Evolutionary conservation across 2,329 filamentous ascomycete species (phyloP).

Genomic region (Ascochyta koolunga): DNA sequence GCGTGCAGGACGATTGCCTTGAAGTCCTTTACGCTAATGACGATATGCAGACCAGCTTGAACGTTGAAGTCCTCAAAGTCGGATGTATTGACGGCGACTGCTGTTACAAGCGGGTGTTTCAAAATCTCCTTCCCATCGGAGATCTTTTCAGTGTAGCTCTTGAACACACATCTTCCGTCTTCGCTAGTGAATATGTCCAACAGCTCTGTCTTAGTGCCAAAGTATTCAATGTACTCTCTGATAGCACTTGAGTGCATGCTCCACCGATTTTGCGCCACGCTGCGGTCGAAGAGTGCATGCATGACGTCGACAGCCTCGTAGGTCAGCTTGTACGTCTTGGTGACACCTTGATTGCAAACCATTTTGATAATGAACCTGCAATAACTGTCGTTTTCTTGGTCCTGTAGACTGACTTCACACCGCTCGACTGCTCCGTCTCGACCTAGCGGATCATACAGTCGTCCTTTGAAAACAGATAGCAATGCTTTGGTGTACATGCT

Average conservation of each 20-base stretch:
- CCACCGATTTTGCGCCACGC: constrained; percentile 72
- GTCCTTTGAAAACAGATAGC: constrained; percentile 75
- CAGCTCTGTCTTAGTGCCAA: constrained; percentile 79
- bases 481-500: constrained; percentile 73
- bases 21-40: constrained; percentile 84
- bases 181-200: constrained; percentile 75
- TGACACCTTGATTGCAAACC: constrained; percentile 75
- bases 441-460: constrained; percentile 67
- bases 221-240: constrained; percentile 79
- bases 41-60: constrained; percentile 76
- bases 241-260: constrained; percentile 73
- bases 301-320: constrained; percentile 77
- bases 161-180: constrained; percentile 72
- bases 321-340: constrained; percentile 76
- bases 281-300: constrained; percentile 75
- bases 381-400: constrained; percentile 69
- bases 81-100: constrained; percentile 75
- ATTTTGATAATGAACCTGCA: constrained; percentile 78
- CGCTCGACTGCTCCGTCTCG: constrained; percentile 73
- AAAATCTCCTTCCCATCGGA: constrained; percentile 74
- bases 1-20: constrained; percentile 79
- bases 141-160: constrained; percentile 81
- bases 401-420: constrained; percentile 76
- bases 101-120: constrained; percentile 81
- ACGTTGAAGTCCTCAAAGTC: constrained; percentile 79